Percentiles rank a stretch among this genome's conserved stretches.
These are phyloP conservation scores for Yarrowia sp. DNA, from an alignment of 805 yeast genomes.

Conservation along the genomic window DNA sequence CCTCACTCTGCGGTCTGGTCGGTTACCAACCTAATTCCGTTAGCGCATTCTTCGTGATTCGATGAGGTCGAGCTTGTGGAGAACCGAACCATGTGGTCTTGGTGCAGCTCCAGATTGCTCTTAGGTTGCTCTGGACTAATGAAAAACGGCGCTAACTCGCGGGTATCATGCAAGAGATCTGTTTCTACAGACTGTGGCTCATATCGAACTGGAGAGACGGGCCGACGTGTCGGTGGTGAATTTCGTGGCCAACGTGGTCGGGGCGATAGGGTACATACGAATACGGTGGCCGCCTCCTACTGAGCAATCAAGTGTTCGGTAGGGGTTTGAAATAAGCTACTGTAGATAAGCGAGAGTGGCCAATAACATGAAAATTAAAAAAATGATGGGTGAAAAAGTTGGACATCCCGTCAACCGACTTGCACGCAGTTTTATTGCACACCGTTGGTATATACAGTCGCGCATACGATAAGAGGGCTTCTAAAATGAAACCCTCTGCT, in stretches of 20 bases:
- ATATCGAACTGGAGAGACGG: background rate
- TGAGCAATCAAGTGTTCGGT: background rate
- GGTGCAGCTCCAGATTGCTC: no score
- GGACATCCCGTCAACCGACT: no score
- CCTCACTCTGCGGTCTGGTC: background rate
- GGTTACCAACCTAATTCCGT: background rate
- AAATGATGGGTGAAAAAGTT: no score
- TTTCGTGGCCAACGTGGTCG: background rate
- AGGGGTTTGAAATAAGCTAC: background rate
- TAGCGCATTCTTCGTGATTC: background rate
- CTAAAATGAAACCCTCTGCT: background rate
- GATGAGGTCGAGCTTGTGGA: background rate
- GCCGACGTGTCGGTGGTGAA: background rate
- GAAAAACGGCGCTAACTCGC: background rate
- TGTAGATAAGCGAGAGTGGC: background rate
- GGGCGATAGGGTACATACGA: slow-evolving; percentile 5
- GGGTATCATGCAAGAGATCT: background rate
- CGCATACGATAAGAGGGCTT: background rate
- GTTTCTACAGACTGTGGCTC: background rate
- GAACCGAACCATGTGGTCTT: no score
- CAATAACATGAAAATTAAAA: no score
- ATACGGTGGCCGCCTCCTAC: background rate
- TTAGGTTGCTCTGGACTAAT: no score
- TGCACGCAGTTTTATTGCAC: no score
- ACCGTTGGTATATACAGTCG: background rate